Percentiles rank a stretch among this genome's conserved stretches.
Conservation (phyloP, 805 yeast species). For the Isabelozyma pseudorhagii region DNA sequence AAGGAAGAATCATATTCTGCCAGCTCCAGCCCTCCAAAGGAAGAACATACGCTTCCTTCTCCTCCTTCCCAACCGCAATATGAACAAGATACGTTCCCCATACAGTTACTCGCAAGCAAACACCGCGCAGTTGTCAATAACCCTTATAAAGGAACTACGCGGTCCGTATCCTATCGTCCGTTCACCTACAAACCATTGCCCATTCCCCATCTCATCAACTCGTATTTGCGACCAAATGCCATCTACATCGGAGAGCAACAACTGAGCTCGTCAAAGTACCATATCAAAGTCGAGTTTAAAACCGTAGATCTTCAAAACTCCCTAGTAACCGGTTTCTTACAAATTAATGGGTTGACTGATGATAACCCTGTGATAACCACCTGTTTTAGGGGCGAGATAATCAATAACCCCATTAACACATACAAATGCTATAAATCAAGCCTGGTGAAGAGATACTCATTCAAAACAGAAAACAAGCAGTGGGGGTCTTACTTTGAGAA, state of each 20-base stretch:
- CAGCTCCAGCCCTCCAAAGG: too few species aligned
- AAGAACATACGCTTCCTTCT: too few species aligned
- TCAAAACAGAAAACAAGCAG: constrained; percentile 51
- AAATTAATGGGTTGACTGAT: constrained; percentile 63
- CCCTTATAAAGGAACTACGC: background rate
- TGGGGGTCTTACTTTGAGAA: constrained; percentile 51
- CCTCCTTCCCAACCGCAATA: too few species aligned
- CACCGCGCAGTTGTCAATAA: background rate
- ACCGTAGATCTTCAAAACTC: constrained; percentile 61
- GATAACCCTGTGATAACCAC: constrained; percentile 64
- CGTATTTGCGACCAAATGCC: constrained; percentile 59
- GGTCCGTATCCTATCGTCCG: background rate
- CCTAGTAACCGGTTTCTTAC: constrained; percentile 54
- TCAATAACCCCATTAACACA: constrained; percentile 41
- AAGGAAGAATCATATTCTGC: too few species aligned
- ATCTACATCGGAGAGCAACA: constrained; percentile 67
- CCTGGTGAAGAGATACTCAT: constrained; percentile 37
- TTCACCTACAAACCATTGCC: background rate
- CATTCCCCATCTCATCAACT: constrained; percentile 31
- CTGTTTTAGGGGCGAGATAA: constrained; percentile 68
- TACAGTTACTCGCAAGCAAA: too few species aligned
- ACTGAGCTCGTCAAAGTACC: constrained; percentile 61
- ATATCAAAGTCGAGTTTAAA: constrained; percentile 66
- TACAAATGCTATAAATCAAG: background rate
- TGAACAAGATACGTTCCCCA: too few species aligned